phyloP scores from a whole-genome alignment of 176 grass and related monocot species.

The Oryza rufipogon region DNA sequence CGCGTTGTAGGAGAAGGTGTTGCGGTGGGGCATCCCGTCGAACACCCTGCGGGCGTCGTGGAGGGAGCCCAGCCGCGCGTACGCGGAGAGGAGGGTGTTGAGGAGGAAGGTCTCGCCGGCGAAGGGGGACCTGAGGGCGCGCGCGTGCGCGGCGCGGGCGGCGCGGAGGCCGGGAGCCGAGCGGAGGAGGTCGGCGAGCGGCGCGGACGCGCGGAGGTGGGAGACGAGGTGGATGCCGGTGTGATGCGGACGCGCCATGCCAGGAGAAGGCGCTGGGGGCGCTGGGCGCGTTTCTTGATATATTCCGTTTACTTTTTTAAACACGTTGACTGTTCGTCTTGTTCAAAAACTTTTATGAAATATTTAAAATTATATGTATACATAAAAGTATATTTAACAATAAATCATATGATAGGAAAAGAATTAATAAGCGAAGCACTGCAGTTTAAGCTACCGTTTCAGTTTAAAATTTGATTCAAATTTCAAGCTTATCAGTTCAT shows the following conservation, averaged over 20 bases:
- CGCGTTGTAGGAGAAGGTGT: slow-evolving; percentile 57
- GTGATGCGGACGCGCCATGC: slow-evolving; percentile 9
- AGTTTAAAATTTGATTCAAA: not conserved
- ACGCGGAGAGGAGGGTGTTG: slow-evolving; percentile 42
- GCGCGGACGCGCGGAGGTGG: slow-evolving; percentile 23
- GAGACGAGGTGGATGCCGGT: slow-evolving; percentile 16
- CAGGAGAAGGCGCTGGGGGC: not conserved
- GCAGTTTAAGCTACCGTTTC: not conserved
- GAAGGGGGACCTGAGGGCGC: slow-evolving; percentile 31
- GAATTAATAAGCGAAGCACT: slow-evolving; percentile 2
- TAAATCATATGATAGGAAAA: too few relatives aligned
- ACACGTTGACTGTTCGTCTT: too few relatives aligned
- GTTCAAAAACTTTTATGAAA: too few relatives aligned
- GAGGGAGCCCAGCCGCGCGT: slow-evolving; percentile 40
- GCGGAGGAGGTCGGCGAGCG: slow-evolving; percentile 41
- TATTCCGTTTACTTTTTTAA: too few relatives aligned
- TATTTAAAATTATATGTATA: too few relatives aligned
- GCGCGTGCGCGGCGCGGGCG: slow-evolving; percentile 1
- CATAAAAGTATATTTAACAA: too few relatives aligned
- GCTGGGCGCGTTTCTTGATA: not conserved
- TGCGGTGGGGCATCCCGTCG: slow-evolving; percentile 41
- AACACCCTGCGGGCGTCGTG: slow-evolving; percentile 52
- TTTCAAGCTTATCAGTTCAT: not conserved
- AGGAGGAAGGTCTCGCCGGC: slow-evolving; percentile 35
- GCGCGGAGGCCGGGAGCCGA: not conserved